A percentile compares a stretch with the other conserved stretches of the same genome.
These are phyloP conservation scores for Boletus barrowsii DNA, from an alignment of 768 basidiomycete genomes.

Conservation along the genomic window DNA sequence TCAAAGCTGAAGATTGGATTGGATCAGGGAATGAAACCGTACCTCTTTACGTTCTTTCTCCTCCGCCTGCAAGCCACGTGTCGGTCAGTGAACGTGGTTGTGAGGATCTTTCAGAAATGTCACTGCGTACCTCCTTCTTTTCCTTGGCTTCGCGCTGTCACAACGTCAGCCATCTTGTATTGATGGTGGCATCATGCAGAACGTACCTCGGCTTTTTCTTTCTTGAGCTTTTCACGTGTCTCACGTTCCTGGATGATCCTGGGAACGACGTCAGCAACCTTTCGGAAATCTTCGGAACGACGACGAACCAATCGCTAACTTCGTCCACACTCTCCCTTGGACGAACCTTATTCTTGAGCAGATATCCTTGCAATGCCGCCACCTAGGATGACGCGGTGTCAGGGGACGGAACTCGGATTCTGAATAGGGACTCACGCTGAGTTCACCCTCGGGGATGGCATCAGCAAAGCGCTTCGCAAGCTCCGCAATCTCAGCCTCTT, in stretches of 20 bases:
- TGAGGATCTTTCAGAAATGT: background rate
- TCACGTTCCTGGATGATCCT: conserved; percentile 75
- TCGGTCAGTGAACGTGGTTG: conserved; percentile 3
- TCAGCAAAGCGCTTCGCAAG: conserved; percentile 82
- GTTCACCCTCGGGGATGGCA: conserved; percentile 81
- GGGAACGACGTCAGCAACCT: conserved; percentile 2
- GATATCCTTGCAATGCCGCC: conserved; percentile 80
- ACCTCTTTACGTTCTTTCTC: conserved; percentile 66
- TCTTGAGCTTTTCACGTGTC: conserved; percentile 80
- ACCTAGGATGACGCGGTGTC: conserved; percentile 44
- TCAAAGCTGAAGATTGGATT: conserved; percentile 7
- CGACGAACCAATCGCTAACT: conserved; percentile 62
- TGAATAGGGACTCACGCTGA: conserved; percentile 58
- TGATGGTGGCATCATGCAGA: background rate
- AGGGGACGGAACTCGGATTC: background rate
- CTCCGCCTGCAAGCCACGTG: conserved; percentile 41
- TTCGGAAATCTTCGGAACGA: conserved; percentile 4
- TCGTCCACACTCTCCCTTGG: conserved; percentile 83
- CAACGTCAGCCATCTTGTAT: conserved; percentile 3
- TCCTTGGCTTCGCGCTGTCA: conserved; percentile 77
- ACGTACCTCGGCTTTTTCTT: conserved; percentile 62
- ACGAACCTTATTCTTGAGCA: conserved; percentile 88
- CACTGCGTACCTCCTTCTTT: conserved; percentile 55
- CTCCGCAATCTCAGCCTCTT: conserved; percentile 70
- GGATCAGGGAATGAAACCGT: background rate